Conservation (phyloP, 2,329 filamentous ascomycete species). For the Malbranchea cinnamomea region DNA sequence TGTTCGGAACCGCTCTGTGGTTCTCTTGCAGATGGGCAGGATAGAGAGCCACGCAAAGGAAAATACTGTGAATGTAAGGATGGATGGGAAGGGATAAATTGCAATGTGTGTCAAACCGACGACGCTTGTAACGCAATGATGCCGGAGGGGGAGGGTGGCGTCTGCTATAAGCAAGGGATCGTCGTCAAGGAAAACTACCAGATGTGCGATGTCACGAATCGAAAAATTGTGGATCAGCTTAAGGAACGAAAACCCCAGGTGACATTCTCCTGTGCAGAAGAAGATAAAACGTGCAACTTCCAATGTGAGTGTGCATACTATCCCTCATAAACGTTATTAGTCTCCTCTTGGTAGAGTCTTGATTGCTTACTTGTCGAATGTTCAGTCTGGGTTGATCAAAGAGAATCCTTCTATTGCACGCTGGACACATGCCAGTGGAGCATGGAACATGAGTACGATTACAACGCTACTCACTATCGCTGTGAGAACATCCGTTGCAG, state of each 20-base stretch:
- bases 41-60: slow-evolving; percentile 59
- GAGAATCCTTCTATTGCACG: slow-evolving; percentile 92
- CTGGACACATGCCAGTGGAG: slow-evolving; percentile 65
- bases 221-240: slow-evolving; percentile 77
- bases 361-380: no score
- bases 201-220: slow-evolving; percentile 94
- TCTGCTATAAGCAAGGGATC: slow-evolving; percentile 84
- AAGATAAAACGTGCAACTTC: slow-evolving; percentile 70
- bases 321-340: no score
- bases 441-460: slow-evolving; percentile 50
- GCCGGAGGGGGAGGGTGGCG: slow-evolving; percentile 63
- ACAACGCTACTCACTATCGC: slow-evolving; percentile 71
- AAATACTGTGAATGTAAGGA: slow-evolving; percentile 72
- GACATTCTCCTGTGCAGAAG: slow-evolving; percentile 77
- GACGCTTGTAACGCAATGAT: slow-evolving; percentile 78
- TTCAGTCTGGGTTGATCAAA: slow-evolving; percentile 81
- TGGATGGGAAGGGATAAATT: slow-evolving; percentile 94
- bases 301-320: slow-evolving; percentile 75
- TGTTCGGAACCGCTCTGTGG: slow-evolving; percentile 87
- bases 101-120: slow-evolving; percentile 81
- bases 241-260: slow-evolving; percentile 79
- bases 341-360: no score
- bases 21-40: slow-evolving; percentile 63
- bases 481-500: slow-evolving; percentile 75
- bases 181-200: slow-evolving; percentile 92